These are phyloP conservation scores for Pythium phragmiticola DNA, from an alignment of 352 stramenopile genomes.

Conservation along the genomic window DNA sequence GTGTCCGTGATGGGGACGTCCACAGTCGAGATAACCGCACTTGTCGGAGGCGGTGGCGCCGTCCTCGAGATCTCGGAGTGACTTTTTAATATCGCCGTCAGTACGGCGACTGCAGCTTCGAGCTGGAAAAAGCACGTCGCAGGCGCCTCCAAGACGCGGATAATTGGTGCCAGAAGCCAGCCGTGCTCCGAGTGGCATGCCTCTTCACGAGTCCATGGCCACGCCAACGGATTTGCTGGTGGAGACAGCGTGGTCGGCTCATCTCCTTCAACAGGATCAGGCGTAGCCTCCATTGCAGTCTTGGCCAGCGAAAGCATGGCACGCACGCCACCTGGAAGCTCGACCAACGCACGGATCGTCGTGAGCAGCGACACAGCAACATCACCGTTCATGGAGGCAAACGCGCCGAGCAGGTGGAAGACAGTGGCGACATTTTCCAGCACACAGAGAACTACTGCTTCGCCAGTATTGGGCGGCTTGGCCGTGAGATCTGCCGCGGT, in stretches of 20 bases:
- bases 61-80: constrained; percentile 34
- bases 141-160: constrained; percentile 37
- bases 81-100: constrained; percentile 36
- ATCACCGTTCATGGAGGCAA: constrained; percentile 18
- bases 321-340: constrained; percentile 22
- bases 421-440: constrained; percentile 19
- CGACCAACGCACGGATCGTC: constrained; percentile 14
- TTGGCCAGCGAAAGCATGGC: constrained; percentile 21
- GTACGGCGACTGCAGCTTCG: constrained; percentile 37
- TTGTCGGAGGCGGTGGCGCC: constrained; percentile 1
- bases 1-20: constrained; percentile 23
- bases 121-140: constrained; percentile 46
- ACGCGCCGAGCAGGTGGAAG: constrained; percentile 14
- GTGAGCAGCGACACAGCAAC: constrained; percentile 19
- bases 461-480: background rate
- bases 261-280: background rate
- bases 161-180: constrained; percentile 32
- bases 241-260: background rate
- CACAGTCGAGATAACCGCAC: constrained; percentile 6
- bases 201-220: constrained; percentile 29
- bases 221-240: constrained; percentile 1
- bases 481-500: constrained; percentile 6
- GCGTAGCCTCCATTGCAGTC: background rate
- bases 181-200: constrained; percentile 29
- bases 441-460: constrained; percentile 16